Conservation (phyloP, 2,329 filamentous ascomycete genomes). For the Blastomyces parvus region DNA sequence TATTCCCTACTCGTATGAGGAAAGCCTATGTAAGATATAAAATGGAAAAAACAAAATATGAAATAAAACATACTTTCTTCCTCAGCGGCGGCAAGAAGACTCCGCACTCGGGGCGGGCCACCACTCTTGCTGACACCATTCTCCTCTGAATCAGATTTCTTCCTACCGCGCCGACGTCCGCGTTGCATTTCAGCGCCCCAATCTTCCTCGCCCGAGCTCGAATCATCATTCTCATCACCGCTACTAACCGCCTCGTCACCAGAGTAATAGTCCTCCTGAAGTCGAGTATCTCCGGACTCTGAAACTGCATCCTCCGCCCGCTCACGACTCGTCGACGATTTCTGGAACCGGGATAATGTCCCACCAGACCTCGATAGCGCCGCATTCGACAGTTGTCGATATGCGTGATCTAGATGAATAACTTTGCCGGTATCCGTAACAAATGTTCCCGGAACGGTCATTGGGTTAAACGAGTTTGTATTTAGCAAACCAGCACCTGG, state of each 20-base stretch:
- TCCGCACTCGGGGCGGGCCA: constrained; percentile 43
- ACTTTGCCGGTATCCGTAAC: constrained; percentile 52
- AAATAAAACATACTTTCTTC: constrained; percentile 59
- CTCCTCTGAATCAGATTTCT: constrained; percentile 14
- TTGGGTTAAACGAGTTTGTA: constrained; percentile 40
- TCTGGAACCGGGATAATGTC: constrained; percentile 54
- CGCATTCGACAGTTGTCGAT: constrained; percentile 62
- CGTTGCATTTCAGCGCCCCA: constrained; percentile 31
- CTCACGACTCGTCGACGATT: constrained; percentile 30
- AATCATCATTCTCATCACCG: constrained; percentile 28
- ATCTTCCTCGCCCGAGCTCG: constrained; percentile 58
- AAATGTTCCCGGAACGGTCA: constrained; percentile 33
- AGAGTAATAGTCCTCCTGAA: constrained; percentile 62
- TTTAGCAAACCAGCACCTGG: constrained; percentile 40
- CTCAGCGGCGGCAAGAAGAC: constrained; percentile 63
- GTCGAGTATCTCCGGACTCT: constrained; percentile 44
- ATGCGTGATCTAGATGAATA: constrained; percentile 60
- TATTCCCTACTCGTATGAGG: background rate
- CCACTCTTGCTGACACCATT: constrained; percentile 18
- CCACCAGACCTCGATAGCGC: constrained; percentile 56
- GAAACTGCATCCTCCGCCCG: constrained; percentile 32
- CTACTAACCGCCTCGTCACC: constrained; percentile 51
- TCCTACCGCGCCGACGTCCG: constrained; percentile 31
- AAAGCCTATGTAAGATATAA: constrained; percentile 7
- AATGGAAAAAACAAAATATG: background rate